Evolutionary conservation across 2,329 filamentous ascomycete genomes (phyloP).

Genomic region (Scedosporium boydii): DNA sequence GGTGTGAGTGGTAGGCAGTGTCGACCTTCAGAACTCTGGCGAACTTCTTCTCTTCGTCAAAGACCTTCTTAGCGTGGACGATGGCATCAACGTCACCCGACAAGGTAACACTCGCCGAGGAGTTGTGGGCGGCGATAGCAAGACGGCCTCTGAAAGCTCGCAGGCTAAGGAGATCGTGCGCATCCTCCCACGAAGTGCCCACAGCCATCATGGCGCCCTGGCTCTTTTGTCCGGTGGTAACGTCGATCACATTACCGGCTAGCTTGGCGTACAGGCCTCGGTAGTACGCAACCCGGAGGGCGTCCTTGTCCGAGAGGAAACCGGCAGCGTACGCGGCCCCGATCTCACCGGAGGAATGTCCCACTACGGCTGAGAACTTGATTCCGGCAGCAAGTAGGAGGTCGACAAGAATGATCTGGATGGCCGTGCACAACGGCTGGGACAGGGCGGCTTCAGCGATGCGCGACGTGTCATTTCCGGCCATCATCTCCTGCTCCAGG

Average conservation of each 20-base stretch:
- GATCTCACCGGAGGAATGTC: constrained; percentile 40
- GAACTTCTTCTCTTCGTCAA: constrained; percentile 11
- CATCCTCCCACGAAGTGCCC: neutral
- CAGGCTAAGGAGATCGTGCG: neutral
- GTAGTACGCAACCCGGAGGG: constrained; percentile 21
- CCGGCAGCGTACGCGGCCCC: constrained; percentile 32
- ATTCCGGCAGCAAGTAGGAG: constrained; percentile 34
- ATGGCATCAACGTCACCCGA: constrained; percentile 20
- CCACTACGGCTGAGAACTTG: constrained; percentile 26
- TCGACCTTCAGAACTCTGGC: constrained; percentile 12
- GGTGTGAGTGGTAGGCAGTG: constrained; percentile 20
- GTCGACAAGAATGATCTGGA: constrained; percentile 37
- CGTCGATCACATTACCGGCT: constrained; percentile 7
- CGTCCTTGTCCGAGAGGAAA: constrained; percentile 14
- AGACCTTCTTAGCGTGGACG: neutral
- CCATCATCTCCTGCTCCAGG: constrained; percentile 26
- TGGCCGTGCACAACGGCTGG: constrained; percentile 32
- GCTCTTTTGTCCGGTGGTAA: neutral
- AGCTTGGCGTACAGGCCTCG: constrained; percentile 16
- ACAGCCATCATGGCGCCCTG: constrained; percentile 21
- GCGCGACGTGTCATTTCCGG: constrained; percentile 21
- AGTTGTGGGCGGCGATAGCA: constrained; percentile 27
- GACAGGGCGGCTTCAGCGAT: constrained; percentile 29
- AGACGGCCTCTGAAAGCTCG: constrained; percentile 10
- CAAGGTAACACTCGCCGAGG: constrained; percentile 23